These are phyloP conservation scores for Taphrina deformans DNA, from an alignment of 1,139 yeast genomes.

Conservation along the genomic window DNA sequence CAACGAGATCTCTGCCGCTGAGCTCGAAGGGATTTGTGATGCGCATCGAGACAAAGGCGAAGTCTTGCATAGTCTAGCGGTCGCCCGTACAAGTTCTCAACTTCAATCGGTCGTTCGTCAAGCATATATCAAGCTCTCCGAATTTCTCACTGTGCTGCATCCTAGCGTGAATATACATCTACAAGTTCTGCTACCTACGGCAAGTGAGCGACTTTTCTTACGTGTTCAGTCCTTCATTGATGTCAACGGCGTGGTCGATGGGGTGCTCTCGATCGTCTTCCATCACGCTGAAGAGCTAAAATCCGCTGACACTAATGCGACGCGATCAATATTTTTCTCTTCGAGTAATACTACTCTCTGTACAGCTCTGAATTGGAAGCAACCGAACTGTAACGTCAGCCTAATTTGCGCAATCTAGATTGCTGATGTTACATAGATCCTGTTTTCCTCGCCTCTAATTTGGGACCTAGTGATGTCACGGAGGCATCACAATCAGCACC, in stretches of 20 bases:
- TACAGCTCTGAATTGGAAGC: slow-evolving; percentile 94
- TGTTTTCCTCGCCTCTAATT: slow-evolving; percentile 29
- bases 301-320: not conserved
- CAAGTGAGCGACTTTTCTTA: slow-evolving; percentile 57
- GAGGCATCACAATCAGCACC: slow-evolving; percentile 38
- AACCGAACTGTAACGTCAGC: slow-evolving; percentile 84
- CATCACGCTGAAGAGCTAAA: slow-evolving; percentile 56
- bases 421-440: slow-evolving; percentile 9
- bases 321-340: slow-evolving; percentile 59
- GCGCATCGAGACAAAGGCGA: not conserved
- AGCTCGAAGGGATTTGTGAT: slow-evolving; percentile 3
- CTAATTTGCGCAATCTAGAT: slow-evolving; percentile 37
- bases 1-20: slow-evolving; percentile 1
- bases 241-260: slow-evolving; percentile 74
- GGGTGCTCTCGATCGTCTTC: slow-evolving; percentile 68
- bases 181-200: slow-evolving; percentile 79
- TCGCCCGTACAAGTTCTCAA: not conserved
- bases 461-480: slow-evolving; percentile 37
- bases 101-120: not conserved
- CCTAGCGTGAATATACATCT: slow-evolving; percentile 67
- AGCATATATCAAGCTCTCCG: slow-evolving; percentile 44
- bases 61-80: not conserved
- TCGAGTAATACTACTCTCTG: slow-evolving; percentile 87
- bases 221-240: slow-evolving; percentile 50
- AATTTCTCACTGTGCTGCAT: slow-evolving; percentile 57